phyloP scores from a whole-genome alignment of 106 monocot species.

The Chionographis japonica region DNA sequence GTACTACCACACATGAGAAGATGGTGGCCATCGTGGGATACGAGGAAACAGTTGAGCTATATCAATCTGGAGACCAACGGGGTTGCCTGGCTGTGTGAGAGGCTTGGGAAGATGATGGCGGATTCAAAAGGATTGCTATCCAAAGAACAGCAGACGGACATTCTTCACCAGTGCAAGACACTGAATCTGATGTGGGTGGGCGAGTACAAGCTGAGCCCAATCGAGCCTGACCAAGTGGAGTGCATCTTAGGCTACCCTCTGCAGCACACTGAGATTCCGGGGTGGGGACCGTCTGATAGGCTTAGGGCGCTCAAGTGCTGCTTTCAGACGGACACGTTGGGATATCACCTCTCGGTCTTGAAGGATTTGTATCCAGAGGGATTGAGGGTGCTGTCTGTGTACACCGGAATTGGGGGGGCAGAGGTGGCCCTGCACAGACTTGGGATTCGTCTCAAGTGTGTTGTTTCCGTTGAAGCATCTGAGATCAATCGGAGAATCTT shows the following conservation, averaged over 20 bases:
- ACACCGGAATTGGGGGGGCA: conserved; percentile 65
- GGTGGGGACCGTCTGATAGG: conserved; percentile 31
- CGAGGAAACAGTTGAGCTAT: conserved; percentile 63
- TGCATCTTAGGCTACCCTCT: conserved; percentile 62
- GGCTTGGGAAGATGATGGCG: conserved; percentile 48
- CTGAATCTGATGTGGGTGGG: conserved; percentile 77
- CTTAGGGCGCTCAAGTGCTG: conserved; percentile 39
- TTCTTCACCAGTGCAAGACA: conserved; percentile 71
- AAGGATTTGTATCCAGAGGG: conserved; percentile 63
- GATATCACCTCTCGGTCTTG: conserved; percentile 60
- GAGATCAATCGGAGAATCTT: conserved; percentile 50
- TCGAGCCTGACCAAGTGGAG: conserved; percentile 67
- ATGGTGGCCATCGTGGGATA: conserved; percentile 97
- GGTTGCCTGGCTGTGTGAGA: conserved; percentile 39
- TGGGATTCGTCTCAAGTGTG: conserved; percentile 63
- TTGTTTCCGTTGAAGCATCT: conserved; percentile 70
- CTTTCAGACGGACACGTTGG: conserved; percentile 78
- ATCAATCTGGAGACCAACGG: conserved; percentile 36
- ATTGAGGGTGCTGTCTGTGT: conserved; percentile 65
- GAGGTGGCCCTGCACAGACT: conserved; percentile 64
- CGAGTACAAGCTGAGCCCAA: conserved; percentile 40
- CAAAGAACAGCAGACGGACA: conserved; percentile 51
- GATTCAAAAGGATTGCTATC: conserved; percentile 60
- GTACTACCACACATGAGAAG: conserved; percentile 59
- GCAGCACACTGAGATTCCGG: conserved; percentile 42